Percentiles rank a stretch among this genome's conserved stretches.
These are phyloP conservation scores for Prunella vulgaris DNA, from an alignment of 257 asterid species.

Conservation along the genomic window DNA sequence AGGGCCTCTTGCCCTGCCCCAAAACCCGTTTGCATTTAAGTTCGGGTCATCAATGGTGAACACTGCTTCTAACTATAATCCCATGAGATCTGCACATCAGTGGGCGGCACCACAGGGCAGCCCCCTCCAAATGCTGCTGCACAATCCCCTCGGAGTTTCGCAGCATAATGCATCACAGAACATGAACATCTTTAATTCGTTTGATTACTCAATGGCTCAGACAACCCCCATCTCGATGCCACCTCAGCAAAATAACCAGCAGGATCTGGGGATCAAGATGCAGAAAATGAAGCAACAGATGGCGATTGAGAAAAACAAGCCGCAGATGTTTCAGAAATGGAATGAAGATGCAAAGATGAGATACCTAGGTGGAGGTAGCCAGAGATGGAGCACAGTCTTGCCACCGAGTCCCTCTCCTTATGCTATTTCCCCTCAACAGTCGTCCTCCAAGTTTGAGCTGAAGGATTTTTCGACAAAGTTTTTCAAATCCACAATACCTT, in stretches of 20 bases:
- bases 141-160: conserved; percentile 14
- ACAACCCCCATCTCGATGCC: neutral
- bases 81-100: conserved; percentile 19
- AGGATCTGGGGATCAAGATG: conserved; percentile 22
- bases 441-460: conserved; percentile 28
- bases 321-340: conserved; percentile 29
- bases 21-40: conserved; percentile 15
- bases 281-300: conserved; percentile 28
- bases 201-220: conserved; percentile 18
- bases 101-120: conserved; percentile 25
- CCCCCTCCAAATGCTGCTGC: conserved; percentile 11
- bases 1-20: conserved; percentile 13
- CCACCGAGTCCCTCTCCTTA: conserved; percentile 21
- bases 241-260: conserved; percentile 22
- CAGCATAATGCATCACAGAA: conserved; percentile 21
- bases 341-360: conserved; percentile 25
- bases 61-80: conserved; percentile 4
- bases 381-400: conserved; percentile 16
- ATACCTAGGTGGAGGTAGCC: conserved; percentile 19
- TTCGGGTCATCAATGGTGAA: conserved; percentile 24
- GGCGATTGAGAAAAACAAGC: conserved; percentile 24
- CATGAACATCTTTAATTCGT: conserved; percentile 16
- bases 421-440: conserved; percentile 32
- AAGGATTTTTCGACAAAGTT: conserved; percentile 31
- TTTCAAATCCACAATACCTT: conserved; percentile 24